phyloP scores from a whole-genome alignment of 106 monocot species.

The Dendrobium catenatum region DNA sequence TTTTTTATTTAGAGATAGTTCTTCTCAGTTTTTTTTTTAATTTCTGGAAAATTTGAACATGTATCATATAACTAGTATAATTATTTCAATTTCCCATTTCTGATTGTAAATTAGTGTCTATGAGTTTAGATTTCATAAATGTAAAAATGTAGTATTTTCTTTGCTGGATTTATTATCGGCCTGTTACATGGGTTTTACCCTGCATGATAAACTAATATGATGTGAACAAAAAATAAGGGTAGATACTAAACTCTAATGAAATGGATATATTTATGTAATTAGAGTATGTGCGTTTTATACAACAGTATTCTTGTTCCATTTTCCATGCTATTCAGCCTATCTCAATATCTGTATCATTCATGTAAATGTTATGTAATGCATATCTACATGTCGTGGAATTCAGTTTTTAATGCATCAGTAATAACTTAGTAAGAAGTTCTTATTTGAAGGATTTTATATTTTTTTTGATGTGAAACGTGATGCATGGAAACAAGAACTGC shows the following conservation, averaged over 20 bases:
- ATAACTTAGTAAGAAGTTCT: not conserved
- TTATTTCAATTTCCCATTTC: not conserved
- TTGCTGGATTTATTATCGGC: not conserved
- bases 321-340: not conserved
- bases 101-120: not conserved
- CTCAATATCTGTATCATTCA: not conserved
- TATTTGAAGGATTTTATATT: not conserved
- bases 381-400: not conserved
- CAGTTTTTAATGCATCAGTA: not conserved
- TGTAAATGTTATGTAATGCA: not conserved
- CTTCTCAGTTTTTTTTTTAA: not conserved
- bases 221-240: not conserved
- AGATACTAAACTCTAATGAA: not conserved
- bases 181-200: not conserved
- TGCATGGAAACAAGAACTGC: too few species aligned
- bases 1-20: not conserved
- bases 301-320: not conserved
- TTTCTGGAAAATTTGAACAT: not conserved
- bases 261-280: not conserved
- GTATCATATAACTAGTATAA: not conserved
- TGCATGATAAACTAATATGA: not conserved
- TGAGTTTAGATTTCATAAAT: not conserved
- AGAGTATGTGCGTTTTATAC: not conserved
- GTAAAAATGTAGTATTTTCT: not conserved
- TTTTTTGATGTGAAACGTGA: too few species aligned